Evolutionary conservation across 192 early-diverging fungal species (phyloP), one percentile per base, ranked within the genome.

Genomic region (Rhizophagus prolifer): DNA sequence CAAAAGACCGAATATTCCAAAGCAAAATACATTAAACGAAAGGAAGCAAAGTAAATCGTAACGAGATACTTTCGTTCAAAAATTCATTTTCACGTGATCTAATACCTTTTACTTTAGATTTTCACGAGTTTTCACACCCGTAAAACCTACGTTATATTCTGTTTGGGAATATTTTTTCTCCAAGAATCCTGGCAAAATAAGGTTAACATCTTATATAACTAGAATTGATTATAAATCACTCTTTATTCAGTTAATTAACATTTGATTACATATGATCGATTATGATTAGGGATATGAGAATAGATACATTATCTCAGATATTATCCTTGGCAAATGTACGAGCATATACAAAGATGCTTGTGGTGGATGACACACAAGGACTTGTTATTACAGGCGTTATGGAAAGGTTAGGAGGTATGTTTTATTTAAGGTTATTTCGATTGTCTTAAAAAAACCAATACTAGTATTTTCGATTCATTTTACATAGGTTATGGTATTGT

Each of bases 1-100:
- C 87, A 91, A 72, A 98, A 98, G 83, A 98, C 97, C 0, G 94
- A 96, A 77, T 98, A 92, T 78, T 92, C 96, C 26, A 96, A 98
- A 83, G 92, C 93, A 41, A 98, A 98, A 87, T 98, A 98, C 73
- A 92, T 98, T 72, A 85, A 91, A 78, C 88, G 93, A 78, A 96
- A 95, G 79, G 87, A 94, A 80, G 86, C 87, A 75, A 96, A 95
- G 88, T 87, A 81, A 79, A 65, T 38, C 38, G 13, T 50, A 60
- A n/a, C 23, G 44, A 47, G 16, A 19, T 16, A 23, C 4, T 67
- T n/a, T 23, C 44, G 54, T 58, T 25, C 7, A 0, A 7, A 19
- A 44, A 25, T 46, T 66, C 46, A 38, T 54, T 54, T 67, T 36
- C 2, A 30, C 41, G 10, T 12, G 41, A 10, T 44, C 9, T 66